A percentile compares a stretch with the other conserved stretches of the same genome.
phyloP scores from a whole-genome alignment of 305 asterid genomes.

The Fraxinus sp. region DNA sequence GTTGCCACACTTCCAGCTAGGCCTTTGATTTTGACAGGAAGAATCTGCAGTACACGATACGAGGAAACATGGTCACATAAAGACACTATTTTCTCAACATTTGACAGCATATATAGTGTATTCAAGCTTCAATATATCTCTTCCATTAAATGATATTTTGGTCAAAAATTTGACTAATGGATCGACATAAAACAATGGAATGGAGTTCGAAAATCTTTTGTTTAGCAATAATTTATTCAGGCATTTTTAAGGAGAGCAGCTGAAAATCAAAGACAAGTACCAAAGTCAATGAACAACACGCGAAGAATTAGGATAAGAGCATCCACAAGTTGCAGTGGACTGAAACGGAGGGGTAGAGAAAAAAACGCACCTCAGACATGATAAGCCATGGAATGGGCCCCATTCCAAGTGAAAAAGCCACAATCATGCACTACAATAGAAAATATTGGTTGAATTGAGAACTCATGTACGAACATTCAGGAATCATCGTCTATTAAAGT shows the following conservation, averaged over 20 bases:
- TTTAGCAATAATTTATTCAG: neutral
- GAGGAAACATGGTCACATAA: neutral
- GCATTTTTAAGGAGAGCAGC: neutral
- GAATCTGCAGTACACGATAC: constrained; percentile 50
- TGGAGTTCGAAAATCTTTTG: neutral
- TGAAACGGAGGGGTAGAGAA: neutral
- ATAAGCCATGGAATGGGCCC: constrained; percentile 98
- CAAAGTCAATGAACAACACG: neutral
- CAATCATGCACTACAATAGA: constrained; percentile 60
- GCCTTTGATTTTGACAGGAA: constrained; percentile 83
- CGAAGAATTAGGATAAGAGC: neutral
- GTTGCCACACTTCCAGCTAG: constrained; percentile 87
- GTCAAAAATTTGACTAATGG: neutral
- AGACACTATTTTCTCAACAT: neutral
- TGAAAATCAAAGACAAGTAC: neutral
- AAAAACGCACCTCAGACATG: constrained; percentile 80
- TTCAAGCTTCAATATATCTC: neutral
- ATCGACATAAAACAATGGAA: neutral
- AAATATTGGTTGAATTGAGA: constrained; percentile 24
- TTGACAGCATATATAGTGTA: neutral
- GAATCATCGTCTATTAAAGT: constrained; percentile 12
- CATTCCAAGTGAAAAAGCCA: constrained; percentile 82
- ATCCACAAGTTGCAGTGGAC: neutral
- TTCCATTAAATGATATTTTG: neutral
- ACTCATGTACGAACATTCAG: neutral